These are phyloP conservation scores for Claviceps sp. DNA, from an alignment of 2,329 filamentous ascomycete species.

Conservation along the genomic window DNA sequence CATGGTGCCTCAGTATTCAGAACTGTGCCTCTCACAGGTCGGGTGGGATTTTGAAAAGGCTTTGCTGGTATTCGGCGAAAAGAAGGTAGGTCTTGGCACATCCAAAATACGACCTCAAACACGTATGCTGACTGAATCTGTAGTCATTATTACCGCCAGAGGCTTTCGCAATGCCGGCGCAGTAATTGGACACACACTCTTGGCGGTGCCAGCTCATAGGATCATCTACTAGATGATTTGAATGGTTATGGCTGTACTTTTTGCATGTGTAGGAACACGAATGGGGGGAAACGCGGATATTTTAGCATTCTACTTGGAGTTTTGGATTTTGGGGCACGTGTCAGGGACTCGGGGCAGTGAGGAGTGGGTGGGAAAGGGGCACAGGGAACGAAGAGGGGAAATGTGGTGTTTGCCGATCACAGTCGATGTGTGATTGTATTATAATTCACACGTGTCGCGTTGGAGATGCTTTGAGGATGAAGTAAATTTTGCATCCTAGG, in stretches of 20 bases:
- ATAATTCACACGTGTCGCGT: too few species aligned
- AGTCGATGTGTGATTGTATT: background rate
- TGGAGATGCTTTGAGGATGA: too few species aligned
- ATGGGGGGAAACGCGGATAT: background rate
- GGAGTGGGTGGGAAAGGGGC: too few species aligned
- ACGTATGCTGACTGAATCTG: background rate
- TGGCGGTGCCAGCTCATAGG: background rate
- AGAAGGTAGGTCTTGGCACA: slow-evolving; percentile 43
- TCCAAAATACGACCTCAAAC: background rate
- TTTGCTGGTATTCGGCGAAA: slow-evolving; percentile 58
- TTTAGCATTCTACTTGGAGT: slow-evolving; percentile 2
- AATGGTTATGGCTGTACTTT: background rate
- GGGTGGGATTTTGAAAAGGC: slow-evolving; percentile 71
- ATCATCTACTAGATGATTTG: too few species aligned
- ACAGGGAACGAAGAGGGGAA: background rate
- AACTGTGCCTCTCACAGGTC: slow-evolving; percentile 67
- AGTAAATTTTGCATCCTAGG: too few species aligned
- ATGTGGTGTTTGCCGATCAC: background rate
- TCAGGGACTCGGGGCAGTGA: too few species aligned
- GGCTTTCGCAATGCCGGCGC: slow-evolving; percentile 11
- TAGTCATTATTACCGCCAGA: slow-evolving; percentile 15
- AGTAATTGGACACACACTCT: background rate
- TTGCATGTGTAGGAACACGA: background rate
- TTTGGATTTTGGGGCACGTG: background rate
- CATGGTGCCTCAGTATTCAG: slow-evolving; percentile 67